Conservation (phyloP, 176 grass and related monocot species). For the Oryza meyeriana region DNA sequence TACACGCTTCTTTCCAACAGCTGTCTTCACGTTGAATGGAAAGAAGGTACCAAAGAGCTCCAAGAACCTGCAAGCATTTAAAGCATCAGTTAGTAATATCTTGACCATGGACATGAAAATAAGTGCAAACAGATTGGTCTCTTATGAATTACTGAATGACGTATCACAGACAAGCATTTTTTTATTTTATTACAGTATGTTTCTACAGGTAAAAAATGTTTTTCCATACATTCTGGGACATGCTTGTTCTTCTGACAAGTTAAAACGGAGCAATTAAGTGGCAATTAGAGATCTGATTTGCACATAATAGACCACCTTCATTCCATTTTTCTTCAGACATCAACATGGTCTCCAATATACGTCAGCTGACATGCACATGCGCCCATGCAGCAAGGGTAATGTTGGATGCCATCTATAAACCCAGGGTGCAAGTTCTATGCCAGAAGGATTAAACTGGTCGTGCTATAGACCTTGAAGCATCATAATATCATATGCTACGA, state of each 20-base stretch:
- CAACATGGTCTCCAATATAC: not conserved
- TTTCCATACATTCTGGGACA: not conserved
- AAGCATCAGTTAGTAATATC: conserved; percentile 21
- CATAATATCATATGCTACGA: not conserved
- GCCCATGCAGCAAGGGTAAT: not conserved
- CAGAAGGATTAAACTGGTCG: not conserved
- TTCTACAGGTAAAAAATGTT: not conserved
- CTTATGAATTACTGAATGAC: not conserved
- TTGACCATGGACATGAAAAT: not conserved
- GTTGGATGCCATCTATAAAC: too few species aligned
- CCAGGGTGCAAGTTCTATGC: not conserved
- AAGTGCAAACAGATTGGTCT: not conserved
- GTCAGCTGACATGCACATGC: too few species aligned
- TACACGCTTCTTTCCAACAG: conserved; percentile 78
- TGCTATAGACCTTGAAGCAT: not conserved
- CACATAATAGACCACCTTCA: not conserved
- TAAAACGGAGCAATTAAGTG: not conserved
- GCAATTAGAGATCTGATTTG: conserved; percentile 3
- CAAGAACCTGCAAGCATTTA: conserved; percentile 61
- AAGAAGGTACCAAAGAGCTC: conserved; percentile 94
- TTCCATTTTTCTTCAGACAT: not conserved
- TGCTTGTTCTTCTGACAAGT: not conserved
- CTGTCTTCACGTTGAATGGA: conserved; percentile 66
- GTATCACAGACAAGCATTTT: not conserved
- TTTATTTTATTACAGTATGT: not conserved